These are phyloP conservation scores for Gonapodya prolifera DNA, from an alignment of 192 early-diverging fungal species.

Conservation along the genomic window DNA sequence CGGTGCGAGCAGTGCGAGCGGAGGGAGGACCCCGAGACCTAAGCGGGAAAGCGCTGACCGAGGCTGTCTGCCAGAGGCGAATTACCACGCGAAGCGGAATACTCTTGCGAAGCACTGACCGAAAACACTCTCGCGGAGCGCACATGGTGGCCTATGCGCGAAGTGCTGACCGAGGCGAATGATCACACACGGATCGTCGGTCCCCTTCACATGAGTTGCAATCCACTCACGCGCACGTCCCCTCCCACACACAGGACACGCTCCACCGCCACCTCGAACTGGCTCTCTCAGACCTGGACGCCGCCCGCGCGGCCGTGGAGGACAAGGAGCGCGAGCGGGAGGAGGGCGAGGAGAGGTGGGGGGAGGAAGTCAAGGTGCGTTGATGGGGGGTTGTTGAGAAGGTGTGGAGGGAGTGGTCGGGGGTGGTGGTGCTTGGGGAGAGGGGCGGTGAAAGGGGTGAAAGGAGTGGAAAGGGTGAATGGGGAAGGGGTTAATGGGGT, in stretches of 20 bases:
- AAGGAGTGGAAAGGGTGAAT: too few species aligned
- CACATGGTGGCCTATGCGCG: background rate
- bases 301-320: slow-evolving; percentile 29
- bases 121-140: slow-evolving; percentile 6
- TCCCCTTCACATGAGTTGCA: background rate
- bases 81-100: background rate
- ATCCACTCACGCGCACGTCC: background rate
- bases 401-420: slow-evolving; percentile 8
- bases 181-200: background rate
- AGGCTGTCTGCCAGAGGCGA: too few species aligned
- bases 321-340: slow-evolving; percentile 52
- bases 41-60: too few species aligned
- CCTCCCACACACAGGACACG: slow-evolving; percentile 27
- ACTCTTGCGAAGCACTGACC: slow-evolving; percentile 6
- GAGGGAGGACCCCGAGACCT: too few species aligned
- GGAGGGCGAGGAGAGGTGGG: slow-evolving; percentile 50
- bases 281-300: slow-evolving; percentile 35
- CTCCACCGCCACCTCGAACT: slow-evolving; percentile 49
- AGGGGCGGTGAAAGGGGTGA: background rate
- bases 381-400: slow-evolving; percentile 53
- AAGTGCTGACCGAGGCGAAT: background rate
- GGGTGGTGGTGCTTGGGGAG: background rate
- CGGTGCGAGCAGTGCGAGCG: too few species aligned
- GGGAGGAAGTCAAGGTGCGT: slow-evolving; percentile 49
- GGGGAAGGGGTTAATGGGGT: too few species aligned